A percentile compares a stretch with the other conserved stretches of the same genome.
Evolutionary conservation across 768 basidiomycete species (phyloP).

Genomic region (Russula emetica): DNA sequence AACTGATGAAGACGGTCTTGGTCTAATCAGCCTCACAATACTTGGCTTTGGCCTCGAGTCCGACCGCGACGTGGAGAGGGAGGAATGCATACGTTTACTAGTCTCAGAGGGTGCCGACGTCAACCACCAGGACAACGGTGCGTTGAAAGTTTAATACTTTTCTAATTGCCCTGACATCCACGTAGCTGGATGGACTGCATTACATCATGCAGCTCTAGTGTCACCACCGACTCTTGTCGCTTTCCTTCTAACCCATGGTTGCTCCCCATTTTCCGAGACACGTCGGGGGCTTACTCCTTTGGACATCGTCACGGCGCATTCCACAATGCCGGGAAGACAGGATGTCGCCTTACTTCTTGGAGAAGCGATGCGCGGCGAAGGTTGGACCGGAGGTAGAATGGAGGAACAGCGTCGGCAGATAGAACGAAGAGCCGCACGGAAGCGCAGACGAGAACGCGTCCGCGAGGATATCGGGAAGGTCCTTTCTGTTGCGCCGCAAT

Average conservation of each 20-base stretch:
- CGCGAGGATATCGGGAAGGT: slow-evolving; percentile 55
- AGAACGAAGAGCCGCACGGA: slow-evolving; percentile 55
- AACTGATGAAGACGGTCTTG: slow-evolving; percentile 83
- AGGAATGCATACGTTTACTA: slow-evolving; percentile 81
- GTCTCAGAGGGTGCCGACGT: slow-evolving; percentile 75
- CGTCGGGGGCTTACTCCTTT: slow-evolving; percentile 77
- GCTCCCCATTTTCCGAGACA: slow-evolving; percentile 75
- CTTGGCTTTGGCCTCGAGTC: slow-evolving; percentile 79
- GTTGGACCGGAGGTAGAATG: slow-evolving; percentile 76
- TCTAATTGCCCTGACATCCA: slow-evolving; percentile 3
- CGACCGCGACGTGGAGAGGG: slow-evolving; percentile 82
- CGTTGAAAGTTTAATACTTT: slow-evolving; percentile 27
- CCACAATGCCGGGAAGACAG: slow-evolving; percentile 72
- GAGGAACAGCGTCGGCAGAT: slow-evolving; percentile 57
- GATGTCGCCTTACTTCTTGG: slow-evolving; percentile 84
- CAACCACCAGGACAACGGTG: slow-evolving; percentile 57
- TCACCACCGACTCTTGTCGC: slow-evolving; percentile 90
- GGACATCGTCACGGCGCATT: slow-evolving; percentile 85
- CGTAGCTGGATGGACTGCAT: slow-evolving; percentile 88
- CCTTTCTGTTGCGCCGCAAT: slow-evolving; percentile 53
- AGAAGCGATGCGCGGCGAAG: slow-evolving; percentile 82
- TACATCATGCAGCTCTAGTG: slow-evolving; percentile 86
- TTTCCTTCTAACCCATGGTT: slow-evolving; percentile 88
- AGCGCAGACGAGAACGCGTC: slow-evolving; percentile 49
- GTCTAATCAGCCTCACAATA: slow-evolving; percentile 70